Evolutionary conservation across 345 rosid species (phyloP), one percentile per base, ranked within the genome.

Genomic region (Salix dunnii): DNA sequence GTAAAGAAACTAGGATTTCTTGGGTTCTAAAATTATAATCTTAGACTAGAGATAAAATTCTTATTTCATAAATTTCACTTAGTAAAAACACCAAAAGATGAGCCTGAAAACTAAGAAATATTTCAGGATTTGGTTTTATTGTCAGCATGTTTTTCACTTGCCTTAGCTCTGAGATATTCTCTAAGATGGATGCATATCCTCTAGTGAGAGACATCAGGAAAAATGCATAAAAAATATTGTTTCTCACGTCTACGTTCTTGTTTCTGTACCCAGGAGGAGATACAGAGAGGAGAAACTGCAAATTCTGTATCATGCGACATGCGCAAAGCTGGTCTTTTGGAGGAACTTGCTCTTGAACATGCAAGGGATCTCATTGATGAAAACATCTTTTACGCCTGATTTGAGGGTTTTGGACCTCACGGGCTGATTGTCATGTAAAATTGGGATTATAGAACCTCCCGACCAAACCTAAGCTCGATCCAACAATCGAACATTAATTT

Each of bases 301-400:
- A 88, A 72, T 38, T 69, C 84, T 0, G 67, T 86, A 2, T 17
- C 46, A 2, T 89, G 85, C 46, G 86, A 76, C 81, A 89, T 83
- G 80, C 28, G 70, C 1, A 83, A 84, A 60, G 74, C 36, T 5
- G 83, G 87, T 9, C n/a, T 61, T n/a, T 67, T 78, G 0, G 82
- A 83, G 68, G 82, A 66, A 49, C 10, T 21, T 18, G 89, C 88
- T 40, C 69, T 78, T 4, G 63, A 77, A 33, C 65, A 85, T 18
- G 51, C 85, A n/a, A 58, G 8, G 30, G 51, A 72, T 16, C 21
- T 76, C 23, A 85, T 87, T 18, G 81, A 85, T 33, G 30, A 66
- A 58, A 35, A 62, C 0, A 30, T 30, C 30, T 30, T 30, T 2
- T 30, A 30, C 30, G 30, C 30, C 30, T 30, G 30, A 30, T 30